Conservation (phyloP, 2,329 filamentous ascomycete species). For the Aspergillus versicolor region DNA sequence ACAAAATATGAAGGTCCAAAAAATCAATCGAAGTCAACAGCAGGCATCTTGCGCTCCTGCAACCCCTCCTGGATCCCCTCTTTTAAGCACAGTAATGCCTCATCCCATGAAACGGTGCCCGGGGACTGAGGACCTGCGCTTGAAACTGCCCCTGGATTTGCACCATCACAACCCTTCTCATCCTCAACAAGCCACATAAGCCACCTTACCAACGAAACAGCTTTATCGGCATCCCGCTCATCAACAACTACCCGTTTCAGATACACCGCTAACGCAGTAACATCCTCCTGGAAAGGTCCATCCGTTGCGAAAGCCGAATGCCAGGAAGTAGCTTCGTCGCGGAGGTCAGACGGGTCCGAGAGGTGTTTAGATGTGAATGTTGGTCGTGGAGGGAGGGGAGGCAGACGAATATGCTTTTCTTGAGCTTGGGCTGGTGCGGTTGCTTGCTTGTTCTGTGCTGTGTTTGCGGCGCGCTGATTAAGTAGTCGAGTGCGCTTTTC, state of each 20-base stretch:
- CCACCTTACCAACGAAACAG: conserved; percentile 68
- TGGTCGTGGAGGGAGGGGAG: conserved; percentile 53
- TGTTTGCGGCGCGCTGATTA: conserved; percentile 48
- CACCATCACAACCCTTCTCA: conserved; percentile 7
- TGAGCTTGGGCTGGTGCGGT: conserved; percentile 14
- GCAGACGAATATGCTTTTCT: conserved; percentile 37
- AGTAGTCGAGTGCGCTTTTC: conserved; percentile 63
- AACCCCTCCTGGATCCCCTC: conserved; percentile 44
- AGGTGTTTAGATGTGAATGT: conserved; percentile 63
- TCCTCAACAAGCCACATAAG: conserved; percentile 42
- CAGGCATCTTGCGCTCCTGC: conserved; percentile 45
- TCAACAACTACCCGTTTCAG: conserved; percentile 69
- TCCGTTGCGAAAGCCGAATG: conserved; percentile 67
- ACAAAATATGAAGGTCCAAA: background rate
- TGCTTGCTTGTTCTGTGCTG: background rate
- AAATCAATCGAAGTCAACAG: conserved; percentile 40
- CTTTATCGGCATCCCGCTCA: conserved; percentile 77
- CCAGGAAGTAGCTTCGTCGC: conserved; percentile 75
- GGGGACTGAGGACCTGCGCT: conserved; percentile 15
- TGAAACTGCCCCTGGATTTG: background rate
- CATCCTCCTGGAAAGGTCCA: conserved; percentile 77
- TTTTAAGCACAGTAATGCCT: conserved; percentile 42
- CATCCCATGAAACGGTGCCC: conserved; percentile 31
- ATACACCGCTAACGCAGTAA: conserved; percentile 71
- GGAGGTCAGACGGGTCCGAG: conserved; percentile 59